phyloP scores from a whole-genome alignment of 139 green algal genomes.

The Chlorella sp. region DNA sequence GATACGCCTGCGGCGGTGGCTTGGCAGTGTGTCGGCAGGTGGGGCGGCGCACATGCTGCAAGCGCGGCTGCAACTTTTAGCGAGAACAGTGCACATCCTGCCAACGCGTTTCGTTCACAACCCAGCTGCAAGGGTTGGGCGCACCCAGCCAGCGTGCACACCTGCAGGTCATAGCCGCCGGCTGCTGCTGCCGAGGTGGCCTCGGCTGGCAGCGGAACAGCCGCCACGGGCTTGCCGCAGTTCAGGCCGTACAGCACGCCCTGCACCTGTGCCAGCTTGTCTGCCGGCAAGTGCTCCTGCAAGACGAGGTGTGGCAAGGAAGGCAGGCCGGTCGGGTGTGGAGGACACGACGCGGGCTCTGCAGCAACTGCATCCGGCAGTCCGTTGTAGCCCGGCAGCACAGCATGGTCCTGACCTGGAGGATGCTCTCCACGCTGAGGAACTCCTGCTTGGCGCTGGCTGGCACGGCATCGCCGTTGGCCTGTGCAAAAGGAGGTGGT shows the following conservation, averaged over 20 bases:
- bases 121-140: no score
- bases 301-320: not conserved
- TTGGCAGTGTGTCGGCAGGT: no score
- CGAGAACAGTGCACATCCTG: no score
- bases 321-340: not conserved
- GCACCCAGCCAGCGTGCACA: no score
- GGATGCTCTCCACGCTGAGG: conserved; percentile 39
- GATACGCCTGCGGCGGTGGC: conserved; percentile 44
- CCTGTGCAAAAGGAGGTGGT: not conserved
- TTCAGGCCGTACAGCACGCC: conserved; percentile 86
- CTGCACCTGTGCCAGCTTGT: conserved; percentile 72
- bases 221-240: conserved; percentile 58
- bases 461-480: no score
- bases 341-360: not conserved
- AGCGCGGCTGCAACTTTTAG: no score
- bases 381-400: no score
- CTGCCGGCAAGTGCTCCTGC: conserved; percentile 69
- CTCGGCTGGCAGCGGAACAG: conserved; percentile 39
- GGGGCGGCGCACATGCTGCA: no score
- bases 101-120: no score
- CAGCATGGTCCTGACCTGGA: no score
- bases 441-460: no score
- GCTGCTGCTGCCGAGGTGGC: not conserved
- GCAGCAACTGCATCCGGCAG: not conserved
- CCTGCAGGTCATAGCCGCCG: conserved; percentile 73